Evolutionary conservation across 2,329 filamentous ascomycete genomes (phyloP).

Genomic region (Madurella fahalii): DNA sequence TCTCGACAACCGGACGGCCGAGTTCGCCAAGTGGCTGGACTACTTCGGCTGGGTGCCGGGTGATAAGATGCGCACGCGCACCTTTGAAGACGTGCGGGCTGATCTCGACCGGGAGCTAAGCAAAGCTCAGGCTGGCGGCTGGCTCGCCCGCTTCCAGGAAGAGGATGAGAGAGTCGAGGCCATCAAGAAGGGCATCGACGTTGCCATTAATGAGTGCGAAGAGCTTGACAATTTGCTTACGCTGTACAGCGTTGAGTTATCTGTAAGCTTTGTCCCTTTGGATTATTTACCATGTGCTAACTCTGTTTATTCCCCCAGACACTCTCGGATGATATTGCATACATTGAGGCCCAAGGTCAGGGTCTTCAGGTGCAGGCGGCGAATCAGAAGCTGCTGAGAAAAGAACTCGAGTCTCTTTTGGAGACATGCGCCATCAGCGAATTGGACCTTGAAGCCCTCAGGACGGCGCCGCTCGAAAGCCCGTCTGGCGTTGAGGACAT

Average conservation of each 20-base stretch:
- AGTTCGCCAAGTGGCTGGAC: constrained; percentile 77
- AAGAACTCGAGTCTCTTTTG: constrained; percentile 82
- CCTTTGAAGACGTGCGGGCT: constrained; percentile 73
- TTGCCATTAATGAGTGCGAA: constrained; percentile 90
- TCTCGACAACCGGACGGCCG: constrained; percentile 70
- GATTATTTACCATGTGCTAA: constrained; percentile 23
- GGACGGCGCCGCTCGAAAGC: constrained; percentile 68
- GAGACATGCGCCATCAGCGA: constrained; percentile 85
- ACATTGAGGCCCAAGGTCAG: constrained; percentile 95
- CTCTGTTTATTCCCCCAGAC: constrained; percentile 52
- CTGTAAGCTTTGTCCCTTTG: constrained; percentile 52
- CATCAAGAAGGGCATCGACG: constrained; percentile 80
- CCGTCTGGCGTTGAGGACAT: constrained; percentile 69
- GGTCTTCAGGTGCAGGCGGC: constrained; percentile 95
- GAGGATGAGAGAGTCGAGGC: constrained; percentile 87
- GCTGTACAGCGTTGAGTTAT: constrained; percentile 89
- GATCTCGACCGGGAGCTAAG: constrained; percentile 86
- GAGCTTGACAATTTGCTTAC: constrained; percentile 93
- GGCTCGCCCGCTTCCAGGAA: constrained; percentile 78
- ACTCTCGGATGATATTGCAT: constrained; percentile 90
- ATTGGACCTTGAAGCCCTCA: constrained; percentile 69
- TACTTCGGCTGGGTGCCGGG: constrained; percentile 85
- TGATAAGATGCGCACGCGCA: constrained; percentile 67
- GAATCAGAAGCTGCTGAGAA: constrained; percentile 90
- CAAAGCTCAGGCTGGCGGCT: constrained; percentile 86